phyloP scores from a whole-genome alignment of 768 basidiomycete genomes.

The Tulasnella sp. region DNA sequence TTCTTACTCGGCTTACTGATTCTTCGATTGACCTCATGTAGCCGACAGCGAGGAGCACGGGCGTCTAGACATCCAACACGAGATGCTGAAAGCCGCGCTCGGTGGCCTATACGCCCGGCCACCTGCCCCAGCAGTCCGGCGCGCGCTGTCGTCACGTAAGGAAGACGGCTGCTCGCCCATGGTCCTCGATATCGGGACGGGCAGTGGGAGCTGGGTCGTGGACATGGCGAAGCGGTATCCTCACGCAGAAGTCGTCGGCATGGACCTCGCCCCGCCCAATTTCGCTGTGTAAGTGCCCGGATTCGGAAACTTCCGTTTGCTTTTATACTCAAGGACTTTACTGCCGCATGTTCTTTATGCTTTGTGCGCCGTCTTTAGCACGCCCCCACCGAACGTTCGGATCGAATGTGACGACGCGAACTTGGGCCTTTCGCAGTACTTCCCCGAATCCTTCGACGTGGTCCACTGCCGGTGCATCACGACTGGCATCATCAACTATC shows the following conservation, averaged over 20 bases:
- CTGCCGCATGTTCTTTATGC: not conserved
- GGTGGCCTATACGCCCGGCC: constrained; percentile 10
- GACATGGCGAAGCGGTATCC: constrained; percentile 20
- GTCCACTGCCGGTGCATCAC: constrained; percentile 24
- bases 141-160: constrained; percentile 6
- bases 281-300: not conserved
- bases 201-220: constrained; percentile 21
- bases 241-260: constrained; percentile 24
- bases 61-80: constrained; percentile 20
- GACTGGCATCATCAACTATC: constrained; percentile 25
- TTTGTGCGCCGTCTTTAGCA: not conserved
- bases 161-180: constrained; percentile 6
- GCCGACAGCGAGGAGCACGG: constrained; percentile 25
- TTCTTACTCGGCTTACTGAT: too few species aligned
- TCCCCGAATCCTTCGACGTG: constrained; percentile 23
- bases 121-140: constrained; percentile 23
- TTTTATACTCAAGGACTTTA: not conserved
- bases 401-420: constrained; percentile 29
- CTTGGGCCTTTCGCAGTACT: constrained; percentile 15
- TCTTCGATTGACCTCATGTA: too few species aligned
- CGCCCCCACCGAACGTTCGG: constrained; percentile 11
- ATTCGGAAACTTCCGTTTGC: not conserved
- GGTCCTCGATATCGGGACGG: constrained; percentile 30
- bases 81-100: constrained; percentile 1
- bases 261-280: constrained; percentile 22